Conservation (phyloP, 306 rosid species). For the Dryas octopetala region DNA sequence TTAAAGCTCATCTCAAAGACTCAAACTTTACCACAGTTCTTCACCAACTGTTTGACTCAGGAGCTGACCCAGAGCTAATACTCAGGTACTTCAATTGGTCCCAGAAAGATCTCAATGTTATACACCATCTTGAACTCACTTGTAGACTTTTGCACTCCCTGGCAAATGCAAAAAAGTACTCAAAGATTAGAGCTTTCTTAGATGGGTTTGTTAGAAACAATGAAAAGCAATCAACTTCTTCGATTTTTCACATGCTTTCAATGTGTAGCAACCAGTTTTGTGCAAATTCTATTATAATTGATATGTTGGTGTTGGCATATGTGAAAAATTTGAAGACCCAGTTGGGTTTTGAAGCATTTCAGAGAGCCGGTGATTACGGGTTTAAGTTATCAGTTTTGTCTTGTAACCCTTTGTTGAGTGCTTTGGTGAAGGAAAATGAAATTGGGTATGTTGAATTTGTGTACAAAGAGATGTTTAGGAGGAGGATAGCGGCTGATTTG, state of each 20-base stretch:
- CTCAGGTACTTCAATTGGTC: conserved; percentile 80
- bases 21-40: conserved; percentile 47
- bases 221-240: conserved; percentile 46
- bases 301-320: conserved; percentile 71
- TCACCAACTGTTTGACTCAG: conserved; percentile 50
- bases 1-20: conserved; percentile 53
- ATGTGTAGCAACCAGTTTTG: conserved; percentile 26
- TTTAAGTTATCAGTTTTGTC: conserved; percentile 57
- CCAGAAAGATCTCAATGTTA: conserved; percentile 44
- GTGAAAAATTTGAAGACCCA: conserved; percentile 45
- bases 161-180: conserved; percentile 50
- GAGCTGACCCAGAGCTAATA: conserved; percentile 55
- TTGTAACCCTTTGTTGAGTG: conserved; percentile 71
- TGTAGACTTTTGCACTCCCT: conserved; percentile 50
- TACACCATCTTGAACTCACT: conserved; percentile 50
- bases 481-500: conserved; percentile 58
- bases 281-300: conserved; percentile 53
- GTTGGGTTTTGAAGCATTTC: conserved; percentile 66
- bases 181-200: conserved; percentile 62
- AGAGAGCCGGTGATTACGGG: conserved; percentile 71
- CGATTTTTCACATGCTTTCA: conserved; percentile 59
- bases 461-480: conserved; percentile 70
- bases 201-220: conserved; percentile 52
- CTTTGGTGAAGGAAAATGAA: conserved; percentile 58
- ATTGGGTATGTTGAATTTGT: conserved; percentile 54